Base-by-base conservation (phyloP, 768 basidiomycete species). In the Cubamyces sp. region DNA sequence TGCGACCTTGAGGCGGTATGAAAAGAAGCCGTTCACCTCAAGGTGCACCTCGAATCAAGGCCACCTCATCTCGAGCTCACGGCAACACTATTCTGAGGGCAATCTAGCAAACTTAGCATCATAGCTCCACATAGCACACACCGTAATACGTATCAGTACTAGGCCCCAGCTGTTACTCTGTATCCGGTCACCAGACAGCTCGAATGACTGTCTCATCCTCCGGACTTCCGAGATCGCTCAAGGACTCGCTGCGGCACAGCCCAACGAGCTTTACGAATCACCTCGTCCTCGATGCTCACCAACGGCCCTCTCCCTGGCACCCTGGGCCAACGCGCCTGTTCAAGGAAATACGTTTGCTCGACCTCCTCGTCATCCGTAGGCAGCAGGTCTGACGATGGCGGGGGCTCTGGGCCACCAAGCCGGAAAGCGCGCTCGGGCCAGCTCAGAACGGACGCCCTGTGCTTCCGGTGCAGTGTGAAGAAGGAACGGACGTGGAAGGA, bases 401-500 rank as follows among this genome's bases (percentile, higher is more conserved):
- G 8, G 21, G 25, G 7, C 18, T 57, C 55, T 8, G 55, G 45
- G 3, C 61, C 61, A 1, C 54, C 61, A 1, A 56, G 28, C 12
- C 46, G 19, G 30, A 62, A 62, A 19, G 19, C 28, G 4, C 49
- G 46, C 40, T 55, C 61, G 3, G 37, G 25, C 61, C 61, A 56
- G 9, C 21, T 23, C 15, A 62, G 47, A 11, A 62, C 61, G 4
- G 19, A 19, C 25, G 46, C 37, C 47, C 39, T 49, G n/a, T 55
- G 30, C 14, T 25, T 42, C 15, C 6, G 18, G 19, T 41, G 21
- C 18, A 62, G 48, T 14, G 14, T 23, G 23, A 56, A 56, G 48
- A 56, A 62, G n/a, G 60, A 55, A 5, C 48, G 54, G 7, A 62
- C 34, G 34, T 62, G 61, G 47, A 62, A 62, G 19, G 40, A 21